Conservation (phyloP, 2,329 filamentous ascomycete genomes). For the Fusarium abutilonis region DNA sequence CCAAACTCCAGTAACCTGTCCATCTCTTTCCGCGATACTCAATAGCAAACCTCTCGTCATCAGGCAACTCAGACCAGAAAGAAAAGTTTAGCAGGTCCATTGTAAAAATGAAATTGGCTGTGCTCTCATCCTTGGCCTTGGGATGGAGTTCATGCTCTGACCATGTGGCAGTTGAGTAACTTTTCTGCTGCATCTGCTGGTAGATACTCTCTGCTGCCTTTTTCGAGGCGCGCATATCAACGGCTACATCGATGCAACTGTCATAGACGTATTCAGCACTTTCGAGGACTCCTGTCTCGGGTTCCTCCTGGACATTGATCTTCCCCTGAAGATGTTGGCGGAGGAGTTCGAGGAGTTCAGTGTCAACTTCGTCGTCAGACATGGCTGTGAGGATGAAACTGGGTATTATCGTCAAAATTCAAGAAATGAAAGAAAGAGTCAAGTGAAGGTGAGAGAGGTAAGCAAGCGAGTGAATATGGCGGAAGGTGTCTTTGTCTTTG, state of each 20-base stretch:
- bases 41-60: constrained; percentile 80
- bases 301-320: constrained; percentile 62
- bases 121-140: constrained; percentile 78
- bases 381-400: constrained; percentile 56
- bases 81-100: constrained; percentile 98
- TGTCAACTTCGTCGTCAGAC: constrained; percentile 93
- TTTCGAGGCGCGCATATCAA: constrained; percentile 85
- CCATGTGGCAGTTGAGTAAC: constrained; percentile 88
- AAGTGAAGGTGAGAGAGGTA: constrained; percentile 7
- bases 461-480: constrained; percentile 24
- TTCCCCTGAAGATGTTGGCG: constrained; percentile 78
- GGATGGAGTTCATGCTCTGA: constrained; percentile 90
- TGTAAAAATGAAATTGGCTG: constrained; percentile 92
- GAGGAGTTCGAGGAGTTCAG: constrained; percentile 85
- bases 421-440: not conserved
- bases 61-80: constrained; percentile 84
- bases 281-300: constrained; percentile 84
- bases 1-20: constrained; percentile 96
- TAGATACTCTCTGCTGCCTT: constrained; percentile 82
- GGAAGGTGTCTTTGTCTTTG: constrained; percentile 30
- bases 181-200: constrained; percentile 81
- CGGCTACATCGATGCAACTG: constrained; percentile 90
- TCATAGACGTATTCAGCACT: constrained; percentile 88
- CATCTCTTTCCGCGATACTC: constrained; percentile 82
- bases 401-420: not conserved